Evolutionary conservation across 495 filamentous ascomycete species (phyloP).

Genomic region (Aspergillus homomorphus): DNA sequence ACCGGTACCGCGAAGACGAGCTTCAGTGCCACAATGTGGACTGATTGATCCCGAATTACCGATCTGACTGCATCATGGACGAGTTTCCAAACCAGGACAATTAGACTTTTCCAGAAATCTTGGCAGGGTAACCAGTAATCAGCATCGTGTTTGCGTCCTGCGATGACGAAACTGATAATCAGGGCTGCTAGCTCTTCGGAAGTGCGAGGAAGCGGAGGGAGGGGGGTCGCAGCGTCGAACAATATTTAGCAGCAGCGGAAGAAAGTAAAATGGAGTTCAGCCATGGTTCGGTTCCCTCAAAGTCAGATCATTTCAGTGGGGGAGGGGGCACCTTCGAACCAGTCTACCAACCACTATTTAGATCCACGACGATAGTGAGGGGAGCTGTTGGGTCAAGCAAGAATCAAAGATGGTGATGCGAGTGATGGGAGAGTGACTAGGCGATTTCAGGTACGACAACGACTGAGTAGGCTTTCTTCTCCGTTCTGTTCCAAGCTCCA

Average conservation of each 20-base stretch:
- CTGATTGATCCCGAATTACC: conserved; percentile 1
- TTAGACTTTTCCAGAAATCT: conserved; percentile 5
- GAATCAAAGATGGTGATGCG: not conserved
- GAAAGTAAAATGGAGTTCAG: not conserved
- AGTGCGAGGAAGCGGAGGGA: too few species aligned
- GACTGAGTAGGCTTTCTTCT: not conserved
- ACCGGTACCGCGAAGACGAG: too few species aligned
- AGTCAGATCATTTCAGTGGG: not conserved
- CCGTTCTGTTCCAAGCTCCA: not conserved
- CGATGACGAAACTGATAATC: too few species aligned
- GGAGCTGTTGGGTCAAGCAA: not conserved
- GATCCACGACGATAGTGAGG: not conserved
- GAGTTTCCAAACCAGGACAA: not conserved
- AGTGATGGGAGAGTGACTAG: not conserved
- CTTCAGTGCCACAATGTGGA: conserved; percentile 5
- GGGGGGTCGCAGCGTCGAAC: too few species aligned
- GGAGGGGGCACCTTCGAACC: not conserved
- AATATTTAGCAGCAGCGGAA: not conserved
- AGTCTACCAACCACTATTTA: not conserved
- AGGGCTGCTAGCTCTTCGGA: not conserved
- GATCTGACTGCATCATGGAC: not conserved
- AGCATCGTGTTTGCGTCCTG: not conserved
- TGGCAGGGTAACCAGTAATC: not conserved
- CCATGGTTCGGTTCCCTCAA: not conserved
- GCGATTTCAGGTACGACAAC: not conserved